Evolutionary conservation across 257 asterid species (phyloP).

Genomic region (Prunella vulgaris): DNA sequence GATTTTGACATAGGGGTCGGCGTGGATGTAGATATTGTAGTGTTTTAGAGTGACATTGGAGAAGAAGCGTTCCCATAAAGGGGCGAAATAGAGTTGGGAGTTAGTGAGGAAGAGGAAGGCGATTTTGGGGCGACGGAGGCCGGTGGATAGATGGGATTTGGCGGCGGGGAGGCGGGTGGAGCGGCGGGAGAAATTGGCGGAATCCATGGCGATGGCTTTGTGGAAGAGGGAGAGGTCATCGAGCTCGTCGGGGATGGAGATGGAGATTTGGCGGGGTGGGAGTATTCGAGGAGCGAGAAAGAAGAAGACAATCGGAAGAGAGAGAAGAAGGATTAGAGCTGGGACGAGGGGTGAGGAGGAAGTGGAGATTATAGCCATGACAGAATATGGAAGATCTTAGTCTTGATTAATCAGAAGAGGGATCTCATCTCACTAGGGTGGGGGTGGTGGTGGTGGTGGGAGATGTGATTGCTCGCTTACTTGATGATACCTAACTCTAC

Average conservation of each 20-base stretch:
- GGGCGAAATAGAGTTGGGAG: constrained; percentile 63
- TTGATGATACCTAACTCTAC: background rate
- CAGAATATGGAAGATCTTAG: too few relatives aligned
- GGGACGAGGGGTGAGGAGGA: constrained; percentile 59
- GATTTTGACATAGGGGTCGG: constrained; percentile 56
- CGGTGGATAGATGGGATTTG: constrained; percentile 56
- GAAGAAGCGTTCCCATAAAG: constrained; percentile 78
- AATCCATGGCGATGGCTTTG: constrained; percentile 57
- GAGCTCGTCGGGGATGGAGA: constrained; percentile 76
- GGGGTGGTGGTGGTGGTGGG: constrained; percentile 11
- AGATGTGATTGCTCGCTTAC: background rate
- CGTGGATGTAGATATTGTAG: constrained; percentile 78
- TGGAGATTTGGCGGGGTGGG: constrained; percentile 63
- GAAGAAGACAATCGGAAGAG: constrained; percentile 53
- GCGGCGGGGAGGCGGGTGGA: constrained; percentile 50
- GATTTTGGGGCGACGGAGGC: constrained; percentile 73
- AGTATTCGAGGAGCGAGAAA: constrained; percentile 57
- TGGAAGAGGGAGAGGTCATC: constrained; percentile 88
- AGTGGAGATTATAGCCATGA: constrained; percentile 31
- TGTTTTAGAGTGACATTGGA: constrained; percentile 32
- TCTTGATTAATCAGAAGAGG: too few relatives aligned
- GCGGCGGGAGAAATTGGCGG: constrained; percentile 45
- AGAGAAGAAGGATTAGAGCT: constrained; percentile 53
- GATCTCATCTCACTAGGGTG: constrained; percentile 14
- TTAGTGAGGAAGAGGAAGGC: constrained; percentile 85